These are phyloP conservation scores for Phytophthora pini DNA, from an alignment of 352 stramenopile species.

Conservation along the genomic window DNA sequence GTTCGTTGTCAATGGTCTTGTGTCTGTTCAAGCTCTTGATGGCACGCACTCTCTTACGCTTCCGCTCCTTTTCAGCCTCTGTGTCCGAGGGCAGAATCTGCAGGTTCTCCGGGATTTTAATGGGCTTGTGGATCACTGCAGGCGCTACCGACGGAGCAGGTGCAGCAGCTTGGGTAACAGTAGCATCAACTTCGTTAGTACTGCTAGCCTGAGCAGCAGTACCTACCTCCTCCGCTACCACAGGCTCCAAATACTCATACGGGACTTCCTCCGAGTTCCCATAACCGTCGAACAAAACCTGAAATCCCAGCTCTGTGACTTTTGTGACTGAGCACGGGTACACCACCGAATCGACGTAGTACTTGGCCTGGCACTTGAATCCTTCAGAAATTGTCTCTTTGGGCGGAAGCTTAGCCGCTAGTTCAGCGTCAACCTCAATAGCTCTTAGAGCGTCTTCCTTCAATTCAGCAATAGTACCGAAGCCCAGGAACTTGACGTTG, in stretches of 20 bases:
- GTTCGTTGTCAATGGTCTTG: conserved; percentile 86
- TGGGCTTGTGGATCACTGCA: conserved; percentile 69
- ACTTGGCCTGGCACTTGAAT: conserved; percentile 77
- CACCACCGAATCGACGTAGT: conserved; percentile 79
- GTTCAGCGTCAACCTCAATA: conserved; percentile 43
- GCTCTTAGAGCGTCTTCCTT: conserved; percentile 45
- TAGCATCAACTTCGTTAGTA: conserved; percentile 30
- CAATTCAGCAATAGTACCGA: conserved; percentile 68
- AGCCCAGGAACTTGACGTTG: conserved; percentile 80
- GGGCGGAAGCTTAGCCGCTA: conserved; percentile 36
- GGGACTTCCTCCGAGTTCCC: conserved; percentile 92
- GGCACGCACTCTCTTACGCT: conserved; percentile 81
- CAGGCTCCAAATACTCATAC: conserved; percentile 82
- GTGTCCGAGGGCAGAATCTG: conserved; percentile 83
- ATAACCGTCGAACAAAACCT: conserved; percentile 90
- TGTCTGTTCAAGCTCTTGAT: conserved; percentile 90
- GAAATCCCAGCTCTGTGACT: conserved; percentile 75
- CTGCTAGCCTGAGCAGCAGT: conserved; percentile 17
- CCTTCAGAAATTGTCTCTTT: conserved; percentile 57
- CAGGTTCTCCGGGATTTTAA: conserved; percentile 89
- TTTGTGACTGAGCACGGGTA: conserved; percentile 78
- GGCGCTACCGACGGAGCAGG: conserved; percentile 43
- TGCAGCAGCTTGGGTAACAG: conserved; percentile 18
- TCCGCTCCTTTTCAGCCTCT: conserved; percentile 87
- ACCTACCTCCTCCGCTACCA: conserved; percentile 13